phyloP scores from a whole-genome alignment of 345 rosid genomes.

The Toxicodendron radicans region DNA sequence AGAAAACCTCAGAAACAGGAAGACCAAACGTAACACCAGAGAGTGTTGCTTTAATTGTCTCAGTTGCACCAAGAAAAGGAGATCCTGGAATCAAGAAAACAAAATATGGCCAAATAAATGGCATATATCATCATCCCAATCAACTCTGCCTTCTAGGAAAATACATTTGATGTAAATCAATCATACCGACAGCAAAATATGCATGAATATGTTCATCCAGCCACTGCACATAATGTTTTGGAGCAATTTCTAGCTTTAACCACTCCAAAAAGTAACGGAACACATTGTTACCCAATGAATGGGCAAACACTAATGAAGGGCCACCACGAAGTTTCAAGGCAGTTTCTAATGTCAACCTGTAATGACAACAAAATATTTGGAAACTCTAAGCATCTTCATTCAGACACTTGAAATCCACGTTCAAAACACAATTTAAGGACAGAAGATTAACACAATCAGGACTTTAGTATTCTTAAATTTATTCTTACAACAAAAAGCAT shows the following conservation, averaged over 20 bases:
- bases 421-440: not conserved
- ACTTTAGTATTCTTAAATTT: not conserved
- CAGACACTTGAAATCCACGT: slow-evolving; percentile 9
- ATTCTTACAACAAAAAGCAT: not conserved
- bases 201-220: slow-evolving; percentile 94
- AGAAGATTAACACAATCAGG: not conserved
- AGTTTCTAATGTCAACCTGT: slow-evolving; percentile 95
- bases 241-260: slow-evolving; percentile 98
- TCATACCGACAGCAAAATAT: slow-evolving; percentile 90
- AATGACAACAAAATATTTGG: slow-evolving; percentile 13
- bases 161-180: slow-evolving; percentile 14
- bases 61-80: slow-evolving; percentile 94
- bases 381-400: slow-evolving; percentile 8
- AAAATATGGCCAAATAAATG: slow-evolving; percentile 20
- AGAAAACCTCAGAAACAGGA: slow-evolving; percentile 90
- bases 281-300: slow-evolving; percentile 94
- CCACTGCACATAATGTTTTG: slow-evolving; percentile 85
- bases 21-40: slow-evolving; percentile 90
- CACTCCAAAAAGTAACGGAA: slow-evolving; percentile 97
- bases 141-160: slow-evolving; percentile 13
- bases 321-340: slow-evolving; percentile 89
- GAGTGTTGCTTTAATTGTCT: slow-evolving; percentile 72
- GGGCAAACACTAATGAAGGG: slow-evolving; percentile 91
- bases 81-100: slow-evolving; percentile 54
- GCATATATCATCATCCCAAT: slow-evolving; percentile 10